Conservation (phyloP, 1,284 basidiomycete species). For the Pterula multifida region DNA sequence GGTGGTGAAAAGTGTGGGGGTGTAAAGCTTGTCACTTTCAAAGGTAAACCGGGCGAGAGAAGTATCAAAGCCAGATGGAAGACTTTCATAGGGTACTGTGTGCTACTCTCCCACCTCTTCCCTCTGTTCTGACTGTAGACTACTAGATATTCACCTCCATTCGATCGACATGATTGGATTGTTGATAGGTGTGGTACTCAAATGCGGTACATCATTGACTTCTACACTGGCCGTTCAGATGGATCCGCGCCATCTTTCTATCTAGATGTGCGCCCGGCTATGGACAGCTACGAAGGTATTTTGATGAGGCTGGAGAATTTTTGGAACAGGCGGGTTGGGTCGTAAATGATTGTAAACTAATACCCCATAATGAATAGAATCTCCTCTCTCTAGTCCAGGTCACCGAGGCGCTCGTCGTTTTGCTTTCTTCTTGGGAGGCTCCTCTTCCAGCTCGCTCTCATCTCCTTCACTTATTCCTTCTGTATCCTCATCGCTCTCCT, state of each 20-base stretch:
- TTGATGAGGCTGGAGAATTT: constrained; percentile 59
- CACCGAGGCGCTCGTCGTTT: constrained; percentile 26
- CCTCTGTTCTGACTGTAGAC: constrained; percentile 3
- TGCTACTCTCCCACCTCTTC: constrained; percentile 2
- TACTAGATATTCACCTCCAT: constrained; percentile 79
- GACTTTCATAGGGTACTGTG: constrained; percentile 73
- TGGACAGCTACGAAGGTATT: constrained; percentile 85
- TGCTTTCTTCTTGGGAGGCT: constrained; percentile 25
- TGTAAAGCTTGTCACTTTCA: constrained; percentile 76
- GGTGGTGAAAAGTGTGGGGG: constrained; percentile 79
- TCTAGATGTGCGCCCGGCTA: constrained; percentile 87
- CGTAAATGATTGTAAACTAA: neutral
- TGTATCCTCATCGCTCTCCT: constrained; percentile 29
- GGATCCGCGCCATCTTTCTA: constrained; percentile 63
- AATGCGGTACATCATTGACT: constrained; percentile 95
- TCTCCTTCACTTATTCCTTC: constrained; percentile 21
- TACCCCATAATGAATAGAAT: neutral
- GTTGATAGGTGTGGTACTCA: constrained; percentile 85
- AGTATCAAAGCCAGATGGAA: constrained; percentile 79
- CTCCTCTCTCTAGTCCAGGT: neutral
- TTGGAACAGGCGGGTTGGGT: constrained; percentile 31
- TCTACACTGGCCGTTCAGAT: constrained; percentile 78
- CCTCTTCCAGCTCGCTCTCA: constrained; percentile 18
- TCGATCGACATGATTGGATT: constrained; percentile 97
- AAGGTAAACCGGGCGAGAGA: constrained; percentile 62